Evolutionary conservation across 495 filamentous ascomycete genomes (phyloP).

Genomic region (Sabuloglossum arenarium): DNA sequence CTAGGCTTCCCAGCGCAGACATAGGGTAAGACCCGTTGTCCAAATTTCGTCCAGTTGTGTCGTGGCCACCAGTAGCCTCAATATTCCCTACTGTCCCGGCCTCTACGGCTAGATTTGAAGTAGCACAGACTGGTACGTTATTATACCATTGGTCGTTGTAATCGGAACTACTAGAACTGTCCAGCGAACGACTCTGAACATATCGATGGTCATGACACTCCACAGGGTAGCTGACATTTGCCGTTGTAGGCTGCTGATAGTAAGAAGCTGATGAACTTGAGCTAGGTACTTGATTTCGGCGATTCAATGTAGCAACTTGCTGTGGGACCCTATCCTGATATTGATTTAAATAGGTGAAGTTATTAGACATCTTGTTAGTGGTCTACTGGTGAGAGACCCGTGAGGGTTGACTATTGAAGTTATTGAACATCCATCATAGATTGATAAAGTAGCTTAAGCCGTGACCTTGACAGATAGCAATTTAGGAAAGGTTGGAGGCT

Average conservation of each 20-base stretch:
- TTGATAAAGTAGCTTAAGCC: too few species aligned
- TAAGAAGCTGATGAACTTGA: neutral
- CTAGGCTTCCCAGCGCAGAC: slow-evolving; percentile 2
- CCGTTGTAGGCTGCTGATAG: neutral
- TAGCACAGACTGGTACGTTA: neutral
- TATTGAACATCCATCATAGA: neutral
- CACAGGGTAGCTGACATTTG: neutral
- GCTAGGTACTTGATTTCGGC: neutral
- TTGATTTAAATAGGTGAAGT: neutral
- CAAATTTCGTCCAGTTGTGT: neutral
- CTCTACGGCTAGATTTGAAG: neutral
- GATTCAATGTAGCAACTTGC: too few species aligned
- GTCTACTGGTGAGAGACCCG: neutral
- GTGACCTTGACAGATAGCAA: too few species aligned
- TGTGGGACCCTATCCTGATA: neutral
- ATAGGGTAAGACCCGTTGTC: neutral
- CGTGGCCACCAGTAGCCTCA: neutral
- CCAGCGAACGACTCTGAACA: neutral
- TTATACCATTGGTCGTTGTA: neutral
- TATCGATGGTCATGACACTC: neutral
- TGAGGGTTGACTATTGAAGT: neutral
- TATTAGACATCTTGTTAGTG: neutral
- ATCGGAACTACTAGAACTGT: neutral
- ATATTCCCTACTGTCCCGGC: neutral
- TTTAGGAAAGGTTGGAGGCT: too few species aligned